Base-by-base conservation (phyloP, 75 land plant species). In the Pinus albicaulis region DNA sequence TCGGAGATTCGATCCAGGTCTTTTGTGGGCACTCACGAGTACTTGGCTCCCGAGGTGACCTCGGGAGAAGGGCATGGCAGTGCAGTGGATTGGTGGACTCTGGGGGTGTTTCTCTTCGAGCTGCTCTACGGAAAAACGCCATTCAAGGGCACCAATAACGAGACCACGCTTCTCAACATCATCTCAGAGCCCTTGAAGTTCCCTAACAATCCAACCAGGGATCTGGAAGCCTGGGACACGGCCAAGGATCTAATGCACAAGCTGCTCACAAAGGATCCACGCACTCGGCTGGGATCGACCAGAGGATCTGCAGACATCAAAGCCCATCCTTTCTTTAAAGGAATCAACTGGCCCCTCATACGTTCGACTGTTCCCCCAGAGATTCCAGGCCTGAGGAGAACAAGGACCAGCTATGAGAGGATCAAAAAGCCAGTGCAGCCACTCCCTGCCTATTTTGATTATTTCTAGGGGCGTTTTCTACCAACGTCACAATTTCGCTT, bases 21-120 rank as follows among this genome's bases (percentile, higher is more conserved):
- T 13, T 93, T 93, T 61, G 91, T 93, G 3, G 95, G 95, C 20
- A 93, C 95, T 2, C 89, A 93, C 57, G 95, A 93, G 79, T 92
- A 92, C 79, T 52, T 90, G 20, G 91, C 93, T 3, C 95, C 95
- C n/a, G 93, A 92, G 79, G 90, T 93, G 58, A 83, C 89, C 64
- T 80, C 89, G 34, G 95, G 95, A 14, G 55, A 56, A 23, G 93
- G 95, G 26, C 93, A 93, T 64, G 93, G 93, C 19, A 77, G 81
- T 36, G 87, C 86, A 0, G 95, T 93, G 28, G 95, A 93, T 58
- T 93, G 91, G 91, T 93, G 95, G 95, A 85, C 93, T 7, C 64
- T 93, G 12, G 95, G 95, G 4, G 84, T 91, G 71, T 89, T 93
- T 55, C 59, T 93, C 31, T 91, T 86, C 75, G 95, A 93, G 79